Base-by-base conservation (phyloP, 768 basidiomycete species). In the Daedaleopsis nitida region DNA sequence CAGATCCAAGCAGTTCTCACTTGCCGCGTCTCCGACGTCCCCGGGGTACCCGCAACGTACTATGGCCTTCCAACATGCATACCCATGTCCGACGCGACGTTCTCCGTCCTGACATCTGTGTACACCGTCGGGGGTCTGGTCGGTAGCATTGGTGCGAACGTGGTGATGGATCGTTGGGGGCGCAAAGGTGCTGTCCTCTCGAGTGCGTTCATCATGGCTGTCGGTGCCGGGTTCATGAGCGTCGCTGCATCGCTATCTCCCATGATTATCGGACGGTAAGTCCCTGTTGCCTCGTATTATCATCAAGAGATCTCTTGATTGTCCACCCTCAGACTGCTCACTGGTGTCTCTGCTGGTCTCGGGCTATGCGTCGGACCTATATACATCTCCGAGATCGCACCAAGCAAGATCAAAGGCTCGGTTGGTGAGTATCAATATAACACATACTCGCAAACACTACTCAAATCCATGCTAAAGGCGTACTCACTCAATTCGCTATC, bases 41-140 rank as follows among this genome's bases (percentile, higher is more conserved):
- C 58, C 5, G 66, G 71, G 49, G 34, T 59, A 27, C 23, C 54
- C 53, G 0, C 73, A 55, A 49, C 52, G 13, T 63, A 69, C 49
- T 72, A 77, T 67, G 77, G 76, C 11, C 76, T 92, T 10, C 84
- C 91, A 2, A 80, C 85, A 38, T 96, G 95, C 76, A 87, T 96
- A 35, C 83, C 83, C 6, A 91, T 97, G 86, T 84, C 85, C 35
- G 79, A 91, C 53, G 78, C 84, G 47, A 80, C 81, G 1, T 98
- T 96, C 75, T 92, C 94, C 19, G 72, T 89, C 47, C 84, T 97
- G 37, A 98, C 96, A 0, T 81, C 94, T 32, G 74, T 91, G 27
- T 97, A 93, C 76, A 95, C 94, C 1, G 73, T 92, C 16, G 96
- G 96, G 13, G 96, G 96, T 39, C 81, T 98, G 24, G 62, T 87